Evolutionary conservation across 805 yeast genomes (phyloP).

Genomic region (Ogataea allantospora): DNA sequence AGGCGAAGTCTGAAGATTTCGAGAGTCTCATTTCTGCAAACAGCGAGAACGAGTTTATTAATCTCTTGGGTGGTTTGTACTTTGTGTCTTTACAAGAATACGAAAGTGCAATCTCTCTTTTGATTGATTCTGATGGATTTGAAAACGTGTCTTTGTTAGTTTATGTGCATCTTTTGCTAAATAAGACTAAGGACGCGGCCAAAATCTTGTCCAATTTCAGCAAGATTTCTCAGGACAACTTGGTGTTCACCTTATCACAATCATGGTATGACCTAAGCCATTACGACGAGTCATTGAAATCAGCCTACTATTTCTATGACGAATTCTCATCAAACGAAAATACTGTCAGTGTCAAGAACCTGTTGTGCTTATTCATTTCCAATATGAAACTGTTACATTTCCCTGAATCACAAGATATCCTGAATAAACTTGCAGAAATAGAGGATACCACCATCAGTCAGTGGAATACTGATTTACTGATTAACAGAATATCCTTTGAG

Average conservation of each 20-base stretch:
- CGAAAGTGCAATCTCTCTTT: constrained; percentile 42
- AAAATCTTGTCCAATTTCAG: constrained; percentile 44
- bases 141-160: constrained; percentile 40
- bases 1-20: constrained; percentile 19
- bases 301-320: constrained; percentile 67
- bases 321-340: constrained; percentile 66
- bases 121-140: constrained; percentile 35
- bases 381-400: constrained; percentile 76
- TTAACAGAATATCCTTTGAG: constrained; percentile 63
- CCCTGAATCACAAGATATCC: constrained; percentile 76
- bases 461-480: constrained; percentile 48
- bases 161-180: constrained; percentile 39
- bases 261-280: constrained; percentile 54
- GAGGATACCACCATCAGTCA: constrained; percentile 12
- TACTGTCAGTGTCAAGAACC: constrained; percentile 42
- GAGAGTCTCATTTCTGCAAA: constrained; percentile 24
- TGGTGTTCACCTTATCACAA: constrained; percentile 75
- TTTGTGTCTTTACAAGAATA: constrained; percentile 36
- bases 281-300: constrained; percentile 43
- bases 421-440: constrained; percentile 39
- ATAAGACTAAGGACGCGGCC: constrained; percentile 45
- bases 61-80: constrained; percentile 19
- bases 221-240: constrained; percentile 62
- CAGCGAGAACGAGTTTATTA: constrained; percentile 13
- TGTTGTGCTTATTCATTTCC: constrained; percentile 65